A percentile compares a stretch with the other conserved stretches of the same genome.
phyloP scores from a whole-genome alignment of 768 basidiomycete species.

The Calocera cornea region DNA sequence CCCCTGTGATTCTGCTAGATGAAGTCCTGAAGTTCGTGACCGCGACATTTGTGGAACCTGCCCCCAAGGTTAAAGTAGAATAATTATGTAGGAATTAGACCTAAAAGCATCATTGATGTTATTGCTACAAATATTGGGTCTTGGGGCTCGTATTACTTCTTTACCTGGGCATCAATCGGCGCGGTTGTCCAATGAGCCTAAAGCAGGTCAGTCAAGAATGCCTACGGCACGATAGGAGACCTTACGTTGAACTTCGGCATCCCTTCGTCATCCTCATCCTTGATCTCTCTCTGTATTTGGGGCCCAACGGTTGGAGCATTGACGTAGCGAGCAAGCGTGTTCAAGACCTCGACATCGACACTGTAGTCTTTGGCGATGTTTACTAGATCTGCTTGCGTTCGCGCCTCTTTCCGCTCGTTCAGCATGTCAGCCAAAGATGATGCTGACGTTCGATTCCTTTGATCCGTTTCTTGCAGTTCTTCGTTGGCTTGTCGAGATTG shows the following conservation, averaged over 20 bases:
- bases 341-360: constrained; percentile 11
- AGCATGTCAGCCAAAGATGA: constrained; percentile 9
- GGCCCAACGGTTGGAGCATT: constrained; percentile 12
- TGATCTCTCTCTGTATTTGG: not conserved
- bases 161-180: not conserved
- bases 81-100: constrained; percentile 15
- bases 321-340: constrained; percentile 8
- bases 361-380: constrained; percentile 12
- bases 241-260: not conserved
- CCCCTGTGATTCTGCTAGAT: constrained; percentile 79
- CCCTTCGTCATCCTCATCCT: not conserved
- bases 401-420: constrained; percentile 14
- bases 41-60: constrained; percentile 43
- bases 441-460: constrained; percentile 10
- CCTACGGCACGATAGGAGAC: not conserved
- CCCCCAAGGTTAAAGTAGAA: constrained; percentile 39
- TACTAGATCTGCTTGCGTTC: constrained; percentile 9
- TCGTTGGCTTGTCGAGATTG: constrained; percentile 6
- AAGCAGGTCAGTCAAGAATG: not conserved
- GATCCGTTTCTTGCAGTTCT: not conserved
- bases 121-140: not conserved
- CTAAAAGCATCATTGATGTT: not conserved
- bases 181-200: not conserved
- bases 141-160: not conserved
- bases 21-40: constrained; percentile 66